Evolutionary conservation across 257 asterid species (phyloP), one percentile per base, ranked within the genome.

Genomic region (Craterostigma plantagineum): DNA sequence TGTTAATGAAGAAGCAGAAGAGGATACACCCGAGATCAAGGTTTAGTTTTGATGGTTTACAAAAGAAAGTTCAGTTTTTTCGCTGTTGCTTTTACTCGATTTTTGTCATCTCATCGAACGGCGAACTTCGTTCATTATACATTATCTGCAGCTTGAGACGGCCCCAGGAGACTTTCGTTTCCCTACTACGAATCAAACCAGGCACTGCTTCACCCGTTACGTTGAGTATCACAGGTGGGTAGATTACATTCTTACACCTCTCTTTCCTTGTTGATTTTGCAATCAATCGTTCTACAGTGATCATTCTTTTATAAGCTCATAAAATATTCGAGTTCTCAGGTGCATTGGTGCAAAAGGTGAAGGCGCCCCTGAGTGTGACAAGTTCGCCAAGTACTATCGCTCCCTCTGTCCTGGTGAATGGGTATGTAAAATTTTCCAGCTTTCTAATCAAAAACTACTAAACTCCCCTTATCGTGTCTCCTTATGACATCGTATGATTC

Each of bases 361-460:
- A 30, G 90, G 57, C 51, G 95, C 97, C 16, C 69, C 92, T 0
- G 95, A 87, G 63, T 87, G 97, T 50, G 74, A 87, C 59, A 82
- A 79, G 73, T 87, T 87, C 47, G 95, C 95, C 40, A 87, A 87
- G 51, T 87, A 82, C 50, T 82, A 87, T 49, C 92, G 97, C 33
- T 51, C 93, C 61, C 92, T 87, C 50, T 87, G 97, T 62, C 97
- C 97, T 0, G 84, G 90, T 43, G 97, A 87, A 87, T 82, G 97
- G 97, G 97, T 87, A 82, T 35, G 70, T 55, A 23, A 10, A n/a
- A 16, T 14, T 43, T 49, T 18, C 42, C 43, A 49, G 48, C 59
- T 15, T 50, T 23, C 6, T 23, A 23, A 23, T 23, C 30, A 23
- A 23, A 23, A 23, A 23, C 30, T 6, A 6, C 30, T 23, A 23